phyloP scores from a whole-genome alignment of 2,329 filamentous ascomycete species.

The Neopestalotiopsis rosae region DNA sequence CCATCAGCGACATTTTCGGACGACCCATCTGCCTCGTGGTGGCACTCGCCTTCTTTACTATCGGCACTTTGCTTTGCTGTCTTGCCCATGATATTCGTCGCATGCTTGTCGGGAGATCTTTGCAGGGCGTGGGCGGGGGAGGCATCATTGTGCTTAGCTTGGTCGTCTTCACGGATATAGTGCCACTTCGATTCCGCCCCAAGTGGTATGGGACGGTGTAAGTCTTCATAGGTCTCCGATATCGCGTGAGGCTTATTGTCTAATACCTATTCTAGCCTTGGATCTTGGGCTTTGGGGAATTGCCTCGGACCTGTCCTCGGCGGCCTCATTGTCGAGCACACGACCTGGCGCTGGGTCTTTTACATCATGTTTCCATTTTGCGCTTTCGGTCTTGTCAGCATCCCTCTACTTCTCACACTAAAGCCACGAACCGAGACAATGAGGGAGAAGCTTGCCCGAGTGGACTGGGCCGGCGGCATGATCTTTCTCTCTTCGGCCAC shows the following conservation, averaged over 20 bases:
- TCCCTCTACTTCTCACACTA: constrained; percentile 46
- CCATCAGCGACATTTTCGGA: constrained; percentile 39
- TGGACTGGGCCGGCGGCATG: constrained; percentile 46
- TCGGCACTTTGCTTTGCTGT: constrained; percentile 44
- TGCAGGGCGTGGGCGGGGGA: constrained; percentile 44
- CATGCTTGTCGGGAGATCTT: constrained; percentile 39
- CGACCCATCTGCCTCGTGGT: constrained; percentile 35
- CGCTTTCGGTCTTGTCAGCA: constrained; percentile 40
- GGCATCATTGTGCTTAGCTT: constrained; percentile 42
- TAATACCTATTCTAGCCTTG: constrained; percentile 22
- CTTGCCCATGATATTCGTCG: constrained; percentile 35
- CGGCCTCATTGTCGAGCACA: constrained; percentile 37
- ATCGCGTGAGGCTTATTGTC: too few species aligned
- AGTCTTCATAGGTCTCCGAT: too few species aligned
- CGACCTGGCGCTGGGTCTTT: constrained; percentile 53
- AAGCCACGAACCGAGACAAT: constrained; percentile 35
- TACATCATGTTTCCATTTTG: constrained; percentile 50
- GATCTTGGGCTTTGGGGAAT: constrained; percentile 47
- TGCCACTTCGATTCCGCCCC: constrained; percentile 43
- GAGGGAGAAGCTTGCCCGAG: constrained; percentile 35
- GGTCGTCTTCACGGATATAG: constrained; percentile 45
- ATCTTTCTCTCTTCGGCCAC: too few species aligned
- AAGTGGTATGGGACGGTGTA: constrained; percentile 40
- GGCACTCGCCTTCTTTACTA: constrained; percentile 42
- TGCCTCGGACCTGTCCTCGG: constrained; percentile 45